These are phyloP conservation scores for Dissophora globulifera DNA, from an alignment of 192 early-diverging fungal genomes.

Conservation along the genomic window DNA sequence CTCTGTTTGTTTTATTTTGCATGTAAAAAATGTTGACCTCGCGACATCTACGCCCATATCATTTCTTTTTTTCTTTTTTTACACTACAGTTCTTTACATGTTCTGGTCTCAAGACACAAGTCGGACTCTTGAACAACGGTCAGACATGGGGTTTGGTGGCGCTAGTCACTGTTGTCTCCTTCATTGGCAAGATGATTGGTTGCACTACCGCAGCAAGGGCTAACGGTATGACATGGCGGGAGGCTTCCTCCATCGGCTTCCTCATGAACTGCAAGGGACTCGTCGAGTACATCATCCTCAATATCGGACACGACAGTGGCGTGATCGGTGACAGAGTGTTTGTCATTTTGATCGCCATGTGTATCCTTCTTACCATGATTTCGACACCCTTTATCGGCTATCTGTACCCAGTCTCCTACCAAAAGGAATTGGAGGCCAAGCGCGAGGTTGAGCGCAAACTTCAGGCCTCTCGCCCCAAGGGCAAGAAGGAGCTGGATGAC, in stretches of 20 bases:
- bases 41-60: too few species aligned
- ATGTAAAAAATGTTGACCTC: too few species aligned
- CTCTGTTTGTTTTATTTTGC: not conserved
- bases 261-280: conserved; percentile 95
- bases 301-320: conserved; percentile 85
- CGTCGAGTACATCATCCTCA: conserved; percentile 95
- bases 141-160: conserved; percentile 79
- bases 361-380: conserved; percentile 84
- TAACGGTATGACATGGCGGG: conserved; percentile 77
- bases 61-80: too few species aligned
- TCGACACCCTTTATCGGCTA: conserved; percentile 78
- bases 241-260: conserved; percentile 83
- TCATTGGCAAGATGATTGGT: conserved; percentile 83
- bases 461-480: not conserved
- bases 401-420: conserved; percentile 79
- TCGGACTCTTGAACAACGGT: conserved; percentile 74
- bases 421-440: conserved; percentile 50
- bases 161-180: conserved; percentile 76
- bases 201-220: conserved; percentile 72
- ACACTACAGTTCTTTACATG: conserved; percentile 90
- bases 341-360: conserved; percentile 74
- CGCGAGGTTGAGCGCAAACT: conserved; percentile 42
- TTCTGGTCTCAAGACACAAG: conserved; percentile 87
- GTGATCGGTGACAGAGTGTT: conserved; percentile 72
- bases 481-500: not conserved